phyloP scores from a whole-genome alignment of 345 rosid species.

The Microcos paniculata region DNA sequence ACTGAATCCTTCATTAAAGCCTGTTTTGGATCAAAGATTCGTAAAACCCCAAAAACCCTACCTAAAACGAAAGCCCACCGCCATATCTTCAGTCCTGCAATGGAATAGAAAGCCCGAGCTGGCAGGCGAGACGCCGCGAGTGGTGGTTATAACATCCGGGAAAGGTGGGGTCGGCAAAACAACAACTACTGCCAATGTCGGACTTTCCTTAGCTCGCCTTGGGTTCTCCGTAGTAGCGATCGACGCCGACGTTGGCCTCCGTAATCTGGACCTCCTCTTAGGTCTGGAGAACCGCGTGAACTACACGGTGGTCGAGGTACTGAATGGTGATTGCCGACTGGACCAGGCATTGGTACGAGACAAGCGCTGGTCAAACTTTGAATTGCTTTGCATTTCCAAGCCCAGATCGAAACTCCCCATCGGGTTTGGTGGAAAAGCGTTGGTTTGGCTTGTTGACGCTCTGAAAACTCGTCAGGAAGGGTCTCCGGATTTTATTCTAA shows the following conservation, averaged over 20 bases:
- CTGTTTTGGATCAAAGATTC: not conserved
- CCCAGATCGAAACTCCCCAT: conserved; percentile 89
- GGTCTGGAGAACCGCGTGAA: conserved; percentile 95
- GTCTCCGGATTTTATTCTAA: conserved; percentile 74
- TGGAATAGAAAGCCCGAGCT: conserved; percentile 88
- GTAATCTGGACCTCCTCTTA: conserved; percentile 90
- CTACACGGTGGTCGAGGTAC: conserved; percentile 86
- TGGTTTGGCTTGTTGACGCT: conserved; percentile 89
- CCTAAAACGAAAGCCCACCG: conserved; percentile 23
- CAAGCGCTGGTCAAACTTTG: conserved; percentile 93
- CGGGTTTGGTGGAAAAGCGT: conserved; percentile 92
- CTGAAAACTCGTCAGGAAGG: conserved; percentile 70
- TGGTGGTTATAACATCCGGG: conserved; percentile 97
- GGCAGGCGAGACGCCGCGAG: conserved; percentile 91
- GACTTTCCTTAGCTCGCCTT: conserved; percentile 89
- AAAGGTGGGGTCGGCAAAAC: conserved; percentile 99
- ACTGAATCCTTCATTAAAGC: conserved; percentile 28
- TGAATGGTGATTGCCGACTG: conserved; percentile 91
- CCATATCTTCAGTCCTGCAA: conserved; percentile 70
- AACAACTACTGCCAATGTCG: conserved; percentile 96
- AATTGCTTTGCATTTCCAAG: conserved; percentile 87
- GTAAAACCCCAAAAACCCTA: not conserved
- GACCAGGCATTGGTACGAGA: conserved; percentile 96
- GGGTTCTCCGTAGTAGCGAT: conserved; percentile 93
- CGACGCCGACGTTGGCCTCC: conserved; percentile 93